phyloP scores from a whole-genome alignment of 768 basidiomycete species.

The Rhodosporidiobolus sp. region DNA sequence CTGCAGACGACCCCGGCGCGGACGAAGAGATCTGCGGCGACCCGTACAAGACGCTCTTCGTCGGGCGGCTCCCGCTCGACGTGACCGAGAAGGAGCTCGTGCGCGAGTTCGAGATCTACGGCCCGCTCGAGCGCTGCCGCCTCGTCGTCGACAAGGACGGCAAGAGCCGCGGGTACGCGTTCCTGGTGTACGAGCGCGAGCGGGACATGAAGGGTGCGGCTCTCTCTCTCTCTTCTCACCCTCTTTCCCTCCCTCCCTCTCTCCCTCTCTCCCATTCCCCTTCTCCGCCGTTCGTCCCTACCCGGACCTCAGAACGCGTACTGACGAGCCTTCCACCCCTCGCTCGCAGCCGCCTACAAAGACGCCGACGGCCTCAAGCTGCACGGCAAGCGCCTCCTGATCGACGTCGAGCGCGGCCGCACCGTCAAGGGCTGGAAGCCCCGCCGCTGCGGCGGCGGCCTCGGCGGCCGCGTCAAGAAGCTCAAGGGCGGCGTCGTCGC shows the following conservation, averaged over 20 bases:
- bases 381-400: constrained; percentile 90
- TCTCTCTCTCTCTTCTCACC: neutral
- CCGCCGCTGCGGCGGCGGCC: constrained; percentile 88
- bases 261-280: constrained; percentile 54
- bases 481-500: constrained; percentile 41
- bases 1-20: constrained; percentile 82
- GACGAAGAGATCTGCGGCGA: constrained; percentile 88
- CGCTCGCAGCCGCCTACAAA: constrained; percentile 71
- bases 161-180: constrained; percentile 87
- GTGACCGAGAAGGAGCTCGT: constrained; percentile 88
- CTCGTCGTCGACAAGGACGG: constrained; percentile 75
- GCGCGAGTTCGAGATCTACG: constrained; percentile 92
- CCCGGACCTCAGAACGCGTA: no score
- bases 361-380: constrained; percentile 96
- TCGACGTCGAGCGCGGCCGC: constrained; percentile 95
- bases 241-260: neutral
- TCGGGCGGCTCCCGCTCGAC: constrained; percentile 84
- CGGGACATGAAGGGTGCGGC: constrained; percentile 94
- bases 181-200: constrained; percentile 95
- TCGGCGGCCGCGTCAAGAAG: constrained; percentile 90
- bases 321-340: constrained; percentile 1
- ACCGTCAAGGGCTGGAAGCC: constrained; percentile 99
- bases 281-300: no score
- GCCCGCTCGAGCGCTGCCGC: constrained; percentile 87
- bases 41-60: constrained; percentile 97